Base-by-base conservation (phyloP, 2,329 filamentous ascomycete species). In the Cryphonectria japonica region DNA sequence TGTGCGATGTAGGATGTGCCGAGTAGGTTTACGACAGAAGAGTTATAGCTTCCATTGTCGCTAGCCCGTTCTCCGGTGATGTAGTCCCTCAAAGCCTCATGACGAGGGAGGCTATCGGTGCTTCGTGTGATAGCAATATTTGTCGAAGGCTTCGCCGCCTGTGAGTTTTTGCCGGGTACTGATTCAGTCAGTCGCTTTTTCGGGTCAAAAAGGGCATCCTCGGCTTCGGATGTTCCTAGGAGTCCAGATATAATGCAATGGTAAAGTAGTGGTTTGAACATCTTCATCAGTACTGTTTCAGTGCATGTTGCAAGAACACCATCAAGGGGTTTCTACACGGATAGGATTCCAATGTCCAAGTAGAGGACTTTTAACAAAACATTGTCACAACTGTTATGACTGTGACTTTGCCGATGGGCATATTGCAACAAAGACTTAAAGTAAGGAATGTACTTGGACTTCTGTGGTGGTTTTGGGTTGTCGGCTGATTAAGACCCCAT, bases 1-100 rank as follows among this genome's bases (percentile, higher is more conserved):
- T 79, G 75, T 37, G 77, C 75, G 64, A 78, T 74, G 70, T 78
- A 79, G 1, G 71, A 73, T 22, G 67, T 43, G 19, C 71, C 71
- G 0, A 19, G 22, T 9, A 72, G 32, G 1, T 62, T n/a, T 19
- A 72, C 66, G 19, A 39, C 26, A 0, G 43, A 22, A 16, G 22
- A 26, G 4, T 16, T 19, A 4, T 29, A 1, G 19, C 29, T n/a
- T 37, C 26, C 59, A 37, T 32, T 34, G 43, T 34, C 2, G 13
- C 63, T 13, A 41, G 29, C 16, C 2, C 61, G 34, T 6, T 29
- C 32, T 26, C 32, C 54, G 22, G 34, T 34, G 37, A 69, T n/a
- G 34, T 64, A 32, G 39, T 46, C 52, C 26, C 39, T 68, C 22
- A 72, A 59, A 8, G 39, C 63, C 3, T 37, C 54, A 26, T 67